Conservation (phyloP, 2,329 filamentous ascomycete genomes). For the Zymoseptoria pseudotritici region DNA sequence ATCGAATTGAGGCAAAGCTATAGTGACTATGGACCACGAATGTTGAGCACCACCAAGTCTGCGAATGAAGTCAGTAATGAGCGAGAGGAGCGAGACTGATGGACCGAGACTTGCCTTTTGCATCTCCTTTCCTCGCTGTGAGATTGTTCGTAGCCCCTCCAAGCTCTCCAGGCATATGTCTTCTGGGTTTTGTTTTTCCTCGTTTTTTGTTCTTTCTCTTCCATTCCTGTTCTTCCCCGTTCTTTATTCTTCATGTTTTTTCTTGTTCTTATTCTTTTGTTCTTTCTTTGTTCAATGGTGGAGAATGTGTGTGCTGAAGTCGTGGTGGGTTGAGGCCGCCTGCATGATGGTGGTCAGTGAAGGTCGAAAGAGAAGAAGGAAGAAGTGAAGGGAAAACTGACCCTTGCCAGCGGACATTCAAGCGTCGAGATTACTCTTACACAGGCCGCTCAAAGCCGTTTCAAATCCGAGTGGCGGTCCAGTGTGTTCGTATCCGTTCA, state of each 20-base stretch:
- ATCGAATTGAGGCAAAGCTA: not conserved
- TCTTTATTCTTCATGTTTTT: not conserved
- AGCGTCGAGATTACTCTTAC: not conserved
- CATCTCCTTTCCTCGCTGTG: not conserved
- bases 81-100: not conserved
- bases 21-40: not conserved
- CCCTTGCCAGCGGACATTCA: not conserved
- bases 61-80: not conserved
- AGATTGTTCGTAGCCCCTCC: not conserved
- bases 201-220: not conserved
- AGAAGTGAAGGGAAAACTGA: not conserved
- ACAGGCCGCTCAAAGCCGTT: not conserved
- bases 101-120: not conserved
- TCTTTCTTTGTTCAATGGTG: not conserved
- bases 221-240: not conserved
- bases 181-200: not conserved
- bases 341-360: not conserved
- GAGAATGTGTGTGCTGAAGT: not conserved
- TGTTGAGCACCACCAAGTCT: not conserved
- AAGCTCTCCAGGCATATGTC: not conserved
- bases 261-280: not conserved
- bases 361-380: not conserved
- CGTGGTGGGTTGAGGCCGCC: not conserved
- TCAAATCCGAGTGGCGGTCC: no score
- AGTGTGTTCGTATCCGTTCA: not conserved